phyloP scores from a whole-genome alignment of 306 rosid genomes.

The Medicago ruthenica region DNA sequence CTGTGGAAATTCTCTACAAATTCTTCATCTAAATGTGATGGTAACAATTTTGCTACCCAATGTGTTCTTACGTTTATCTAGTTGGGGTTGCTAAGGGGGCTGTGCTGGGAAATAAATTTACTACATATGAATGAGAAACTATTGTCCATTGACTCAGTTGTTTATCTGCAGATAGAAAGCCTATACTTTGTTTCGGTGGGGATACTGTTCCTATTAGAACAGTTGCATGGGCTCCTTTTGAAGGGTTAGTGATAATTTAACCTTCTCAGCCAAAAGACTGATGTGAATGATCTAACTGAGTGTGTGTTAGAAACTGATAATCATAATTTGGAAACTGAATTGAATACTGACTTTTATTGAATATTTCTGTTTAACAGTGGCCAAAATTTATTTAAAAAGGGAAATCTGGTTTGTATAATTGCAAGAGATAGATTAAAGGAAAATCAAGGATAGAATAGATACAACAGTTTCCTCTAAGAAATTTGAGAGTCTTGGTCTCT shows the following conservation, averaged over 20 bases:
- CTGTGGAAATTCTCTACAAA: constrained; percentile 81
- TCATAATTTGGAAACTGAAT: neutral
- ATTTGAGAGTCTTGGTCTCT: neutral
- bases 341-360: neutral
- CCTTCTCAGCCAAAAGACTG: constrained; percentile 35
- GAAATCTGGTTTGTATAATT: neutral
- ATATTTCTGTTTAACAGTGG: constrained; percentile 2
- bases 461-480: neutral
- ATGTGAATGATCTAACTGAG: constrained; percentile 21
- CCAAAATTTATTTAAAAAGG: neutral
- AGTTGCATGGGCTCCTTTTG: constrained; percentile 88
- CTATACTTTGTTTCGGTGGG: constrained; percentile 81
- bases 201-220: constrained; percentile 89
- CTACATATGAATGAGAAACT: constrained; percentile 6
- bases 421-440: neutral
- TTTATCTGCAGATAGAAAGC: constrained; percentile 75
- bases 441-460: neutral
- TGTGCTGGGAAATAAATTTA: constrained; percentile 35
- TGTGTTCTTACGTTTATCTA: constrained; percentile 33
- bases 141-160: constrained; percentile 30
- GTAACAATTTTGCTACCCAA: constrained; percentile 37
- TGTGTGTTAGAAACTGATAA: neutral
- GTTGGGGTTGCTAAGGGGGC: constrained; percentile 36
- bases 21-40: constrained; percentile 64
- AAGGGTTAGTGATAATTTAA: constrained; percentile 63